Conservation (phyloP, 345 rosid species). For the Citrus inodora region DNA sequence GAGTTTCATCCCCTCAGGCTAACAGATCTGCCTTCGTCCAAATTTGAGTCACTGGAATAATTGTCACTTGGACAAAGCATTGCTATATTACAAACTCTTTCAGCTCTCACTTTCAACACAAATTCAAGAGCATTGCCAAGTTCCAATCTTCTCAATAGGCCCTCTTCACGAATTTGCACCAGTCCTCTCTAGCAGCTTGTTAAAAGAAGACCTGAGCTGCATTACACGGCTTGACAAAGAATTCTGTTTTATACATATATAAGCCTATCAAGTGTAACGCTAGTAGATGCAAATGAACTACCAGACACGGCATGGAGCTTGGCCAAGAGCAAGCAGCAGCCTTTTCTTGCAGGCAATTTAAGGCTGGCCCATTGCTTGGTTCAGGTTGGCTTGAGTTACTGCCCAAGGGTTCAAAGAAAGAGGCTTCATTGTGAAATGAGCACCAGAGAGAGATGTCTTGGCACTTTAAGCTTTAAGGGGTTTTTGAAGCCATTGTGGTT, state of each 20-base stretch:
- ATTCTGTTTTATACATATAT: slow-evolving; percentile 24
- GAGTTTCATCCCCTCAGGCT: slow-evolving; percentile 27
- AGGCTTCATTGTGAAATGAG: slow-evolving; percentile 13
- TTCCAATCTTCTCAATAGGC: slow-evolving; percentile 24
- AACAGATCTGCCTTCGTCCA: slow-evolving; percentile 32
- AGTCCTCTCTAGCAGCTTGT: slow-evolving; percentile 3
- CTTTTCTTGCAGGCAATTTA: slow-evolving; percentile 36
- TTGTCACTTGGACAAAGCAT: slow-evolving; percentile 9
- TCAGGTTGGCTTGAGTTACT: slow-evolving; percentile 3
- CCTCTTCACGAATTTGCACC: slow-evolving; percentile 20
- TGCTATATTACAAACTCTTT: slow-evolving; percentile 19
- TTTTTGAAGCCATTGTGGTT: slow-evolving; percentile 7
- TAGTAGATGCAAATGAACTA: slow-evolving; percentile 12
- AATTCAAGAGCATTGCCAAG: slow-evolving; percentile 7
- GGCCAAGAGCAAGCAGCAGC: slow-evolving; percentile 27
- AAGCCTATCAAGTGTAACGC: slow-evolving; percentile 32
- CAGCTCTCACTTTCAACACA: background rate
- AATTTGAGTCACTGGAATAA: slow-evolving; percentile 22
- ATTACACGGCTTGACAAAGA: slow-evolving; percentile 30
- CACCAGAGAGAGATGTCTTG: background rate
- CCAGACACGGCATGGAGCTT: slow-evolving; percentile 37
- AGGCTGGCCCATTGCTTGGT: slow-evolving; percentile 24
- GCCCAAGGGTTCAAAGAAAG: slow-evolving; percentile 15
- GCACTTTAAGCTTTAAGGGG: background rate
- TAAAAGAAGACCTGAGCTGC: slow-evolving; percentile 30